Evolutionary conservation across 441 rosid species (phyloP).

Genomic region (Kokia cookei): DNA sequence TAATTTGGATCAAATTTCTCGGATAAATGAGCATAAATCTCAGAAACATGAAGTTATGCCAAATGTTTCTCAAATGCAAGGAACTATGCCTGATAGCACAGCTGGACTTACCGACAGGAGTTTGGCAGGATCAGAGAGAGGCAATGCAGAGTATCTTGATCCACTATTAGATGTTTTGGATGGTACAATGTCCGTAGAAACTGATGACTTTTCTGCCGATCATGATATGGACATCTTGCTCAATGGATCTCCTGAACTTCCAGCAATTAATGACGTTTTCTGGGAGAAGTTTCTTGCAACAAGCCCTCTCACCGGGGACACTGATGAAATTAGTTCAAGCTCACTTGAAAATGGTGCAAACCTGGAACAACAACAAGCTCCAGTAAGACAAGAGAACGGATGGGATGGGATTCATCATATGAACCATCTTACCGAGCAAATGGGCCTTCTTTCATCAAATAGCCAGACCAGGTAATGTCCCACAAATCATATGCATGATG

Average conservation of each 20-base stretch:
- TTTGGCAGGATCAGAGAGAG: conserved; percentile 21
- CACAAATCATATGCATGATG: not conserved
- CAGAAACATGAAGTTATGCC: conserved; percentile 24
- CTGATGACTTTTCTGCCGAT: conserved; percentile 29
- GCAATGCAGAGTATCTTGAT: conserved; percentile 34
- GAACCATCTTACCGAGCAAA: conserved; percentile 47
- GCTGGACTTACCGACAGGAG: conserved; percentile 27
- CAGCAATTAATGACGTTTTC: conserved; percentile 40
- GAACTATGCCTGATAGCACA: conserved; percentile 17
- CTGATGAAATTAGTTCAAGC: conserved; percentile 42
- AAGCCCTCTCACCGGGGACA: conserved; percentile 28
- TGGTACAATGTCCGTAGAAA: conserved; percentile 23
- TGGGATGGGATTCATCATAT: conserved; percentile 31
- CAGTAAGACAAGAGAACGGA: conserved; percentile 18
- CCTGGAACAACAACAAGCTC: conserved; percentile 30
- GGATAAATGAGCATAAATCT: conserved; percentile 11
- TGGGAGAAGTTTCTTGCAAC: conserved; percentile 56
- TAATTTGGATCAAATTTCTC: conserved; percentile 12
- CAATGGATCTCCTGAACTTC: conserved; percentile 36
- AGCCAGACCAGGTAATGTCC: conserved; percentile 22
- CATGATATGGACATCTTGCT: conserved; percentile 26
- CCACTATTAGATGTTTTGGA: conserved; percentile 27
- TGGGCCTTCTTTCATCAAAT: conserved; percentile 49
- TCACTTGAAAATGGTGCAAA: conserved; percentile 25
- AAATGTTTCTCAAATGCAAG: conserved; percentile 21